These are phyloP conservation scores for Oxytropis ochrocephala DNA, from an alignment of 306 rosid genomes.

Conservation along the genomic window DNA sequence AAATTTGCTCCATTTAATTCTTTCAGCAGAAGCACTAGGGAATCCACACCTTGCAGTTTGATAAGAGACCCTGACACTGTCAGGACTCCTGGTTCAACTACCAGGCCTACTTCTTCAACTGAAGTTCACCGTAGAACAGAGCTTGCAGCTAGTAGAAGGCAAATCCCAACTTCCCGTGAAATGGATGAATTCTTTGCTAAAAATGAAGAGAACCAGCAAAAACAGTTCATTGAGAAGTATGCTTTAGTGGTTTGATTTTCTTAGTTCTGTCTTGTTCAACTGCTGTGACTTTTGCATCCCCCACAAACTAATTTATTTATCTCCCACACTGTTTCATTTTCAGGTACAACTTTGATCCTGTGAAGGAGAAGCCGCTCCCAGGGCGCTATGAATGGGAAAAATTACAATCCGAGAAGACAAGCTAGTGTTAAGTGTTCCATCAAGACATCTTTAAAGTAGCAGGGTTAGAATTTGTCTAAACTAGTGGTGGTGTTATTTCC, in stretches of 20 bases:
- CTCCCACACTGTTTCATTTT: slow-evolving; percentile 24
- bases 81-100: slow-evolving; percentile 76
- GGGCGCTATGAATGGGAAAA: slow-evolving; percentile 90
- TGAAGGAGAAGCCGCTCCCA: slow-evolving; percentile 69
- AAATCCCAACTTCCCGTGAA: slow-evolving; percentile 62
- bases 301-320: background rate
- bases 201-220: slow-evolving; percentile 68
- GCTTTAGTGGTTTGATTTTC: slow-evolving; percentile 3
- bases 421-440: slow-evolving; percentile 31
- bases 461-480: slow-evolving; percentile 60
- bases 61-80: slow-evolving; percentile 60
- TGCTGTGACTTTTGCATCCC: background rate
- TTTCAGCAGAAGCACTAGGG: slow-evolving; percentile 70
- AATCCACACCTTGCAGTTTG: slow-evolving; percentile 92
- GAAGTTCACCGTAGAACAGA: slow-evolving; percentile 41
- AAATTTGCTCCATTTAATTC: background rate
- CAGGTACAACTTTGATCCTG: slow-evolving; percentile 96
- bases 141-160: slow-evolving; percentile 45
- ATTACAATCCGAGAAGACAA: slow-evolving; percentile 39
- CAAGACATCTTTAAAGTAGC: slow-evolving; percentile 44
- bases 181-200: slow-evolving; percentile 82
- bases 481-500: slow-evolving; percentile 83
- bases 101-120: slow-evolving; percentile 56
- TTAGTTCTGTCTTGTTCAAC: background rate
- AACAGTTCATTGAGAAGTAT: slow-evolving; percentile 72